Evolutionary conservation across 768 basidiomycete genomes (phyloP).

Genomic region (Sporobolomyces pararoseus): DNA sequence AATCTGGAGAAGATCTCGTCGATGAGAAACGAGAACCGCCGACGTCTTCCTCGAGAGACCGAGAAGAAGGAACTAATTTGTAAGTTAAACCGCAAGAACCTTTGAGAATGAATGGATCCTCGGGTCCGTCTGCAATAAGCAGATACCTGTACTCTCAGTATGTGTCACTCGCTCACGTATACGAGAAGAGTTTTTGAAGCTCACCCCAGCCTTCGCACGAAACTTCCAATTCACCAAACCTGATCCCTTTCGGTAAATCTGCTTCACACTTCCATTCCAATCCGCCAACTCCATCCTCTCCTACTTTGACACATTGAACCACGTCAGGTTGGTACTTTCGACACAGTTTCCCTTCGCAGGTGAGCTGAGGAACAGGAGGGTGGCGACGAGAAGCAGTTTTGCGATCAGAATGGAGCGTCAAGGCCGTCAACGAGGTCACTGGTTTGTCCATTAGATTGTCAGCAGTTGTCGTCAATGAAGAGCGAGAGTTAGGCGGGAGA

Average conservation of each 20-base stretch:
- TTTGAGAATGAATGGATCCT: slow-evolving; percentile 75
- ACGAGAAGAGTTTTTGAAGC: slow-evolving; percentile 48
- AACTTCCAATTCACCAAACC: slow-evolving; percentile 79
- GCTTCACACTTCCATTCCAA: slow-evolving; percentile 95
- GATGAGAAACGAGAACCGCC: too few relatives aligned
- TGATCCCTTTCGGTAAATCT: slow-evolving; percentile 73
- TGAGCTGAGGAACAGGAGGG: slow-evolving; percentile 68
- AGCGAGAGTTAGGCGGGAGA: too few relatives aligned
- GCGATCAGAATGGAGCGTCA: slow-evolving; percentile 71
- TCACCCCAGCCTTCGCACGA: slow-evolving; percentile 86
- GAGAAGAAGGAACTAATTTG: slow-evolving; percentile 52
- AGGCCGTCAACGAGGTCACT: slow-evolving; percentile 58
- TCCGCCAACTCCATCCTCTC: slow-evolving; percentile 66
- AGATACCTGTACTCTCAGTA: background rate
- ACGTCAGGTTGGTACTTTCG: slow-evolving; percentile 72
- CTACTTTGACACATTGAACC: slow-evolving; percentile 75
- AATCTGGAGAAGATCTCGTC: background rate
- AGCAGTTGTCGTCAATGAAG: background rate
- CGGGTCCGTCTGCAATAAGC: slow-evolving; percentile 10
- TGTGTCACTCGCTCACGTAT: background rate
- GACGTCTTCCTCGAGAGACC: slow-evolving; percentile 6
- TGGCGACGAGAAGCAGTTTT: slow-evolving; percentile 66
- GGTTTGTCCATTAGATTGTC: background rate
- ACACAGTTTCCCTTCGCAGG: slow-evolving; percentile 76
- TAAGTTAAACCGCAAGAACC: slow-evolving; percentile 91